Evolutionary conservation across 192 early-diverging fungal species (phyloP), one percentile per base, ranked within the genome.

Genomic region (Rhizoclosmatium globosum): DNA sequence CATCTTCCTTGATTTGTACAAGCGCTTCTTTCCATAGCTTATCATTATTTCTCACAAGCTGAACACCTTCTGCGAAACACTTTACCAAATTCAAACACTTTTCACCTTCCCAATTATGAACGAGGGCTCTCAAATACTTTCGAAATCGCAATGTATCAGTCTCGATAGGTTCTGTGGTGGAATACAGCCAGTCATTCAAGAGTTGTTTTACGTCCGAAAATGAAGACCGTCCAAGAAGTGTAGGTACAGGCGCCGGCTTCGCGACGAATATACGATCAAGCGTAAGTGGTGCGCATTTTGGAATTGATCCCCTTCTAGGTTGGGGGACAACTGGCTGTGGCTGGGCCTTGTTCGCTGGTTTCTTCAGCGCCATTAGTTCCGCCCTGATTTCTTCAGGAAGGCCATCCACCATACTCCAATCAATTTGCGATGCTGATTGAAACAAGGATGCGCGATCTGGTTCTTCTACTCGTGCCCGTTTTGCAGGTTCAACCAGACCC

Each of bases 381-480:
- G 48, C 60, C 48, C 71, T 84, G 19, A 86, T 82, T 4, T 47
- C 61, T 2, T 59, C 73, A 21, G 85, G 85, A 38, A 86, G 68
- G 21, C 64, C 64, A 9, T 69, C 70, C 39, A 85, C 38, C 9
- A 85, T 81, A 41, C 79, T 78, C 38, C 81, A 84, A 61, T 86
- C 85, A 21, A 82, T 80, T 64, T 85, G 85, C 6, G 84, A 85
- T 31, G 72, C 79, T 53, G 50, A 53, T 53, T 7, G 50, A 53
- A 3, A 81, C 74, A 6, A 76, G 82, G 17, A 66, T 47, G 38
- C 45, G 39, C 38, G 31, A 11, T n/a, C n/a, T 17, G 41, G 62
- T 21, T 23, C 62, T 11, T 11, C 41, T 21, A 23, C 7, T 11
- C 21, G 62, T 17, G 11, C 7, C 62, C 47, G 38, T 42, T 45